Evolutionary conservation across 495 filamentous ascomycete species (phyloP).

Genomic region (Tuber indicum): DNA sequence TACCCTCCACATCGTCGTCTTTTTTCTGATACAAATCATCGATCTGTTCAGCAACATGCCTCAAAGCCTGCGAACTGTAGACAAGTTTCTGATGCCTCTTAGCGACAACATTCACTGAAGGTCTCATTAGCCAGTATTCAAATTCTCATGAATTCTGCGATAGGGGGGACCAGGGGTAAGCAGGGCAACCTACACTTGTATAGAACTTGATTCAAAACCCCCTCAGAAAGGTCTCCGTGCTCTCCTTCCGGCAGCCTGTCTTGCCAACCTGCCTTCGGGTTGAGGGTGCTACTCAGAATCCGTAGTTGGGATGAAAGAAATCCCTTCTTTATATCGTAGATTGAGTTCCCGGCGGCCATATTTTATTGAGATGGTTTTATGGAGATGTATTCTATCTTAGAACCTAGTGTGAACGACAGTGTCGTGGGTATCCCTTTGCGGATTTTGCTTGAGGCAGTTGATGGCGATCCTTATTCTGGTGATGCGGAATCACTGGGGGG

Average conservation of each 20-base stretch:
- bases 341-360: conserved; percentile 50
- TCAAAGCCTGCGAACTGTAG: conserved; percentile 66
- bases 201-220: conserved; percentile 53
- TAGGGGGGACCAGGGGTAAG: conserved; percentile 20
- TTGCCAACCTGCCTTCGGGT: conserved; percentile 55
- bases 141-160: conserved; percentile 46
- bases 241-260: conserved; percentile 45
- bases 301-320: conserved; percentile 60
- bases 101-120: conserved; percentile 57
- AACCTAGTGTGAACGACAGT: not conserved
- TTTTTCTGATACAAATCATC: conserved; percentile 62
- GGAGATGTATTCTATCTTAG: conserved; percentile 5
- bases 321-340: conserved; percentile 57
- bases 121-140: conserved; percentile 19
- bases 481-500: not conserved
- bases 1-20: conserved; percentile 44
- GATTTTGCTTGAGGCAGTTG: not conserved
- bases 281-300: conserved; percentile 53
- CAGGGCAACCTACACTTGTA: conserved; percentile 47
- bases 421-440: not conserved
- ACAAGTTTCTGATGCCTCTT: conserved; percentile 64
- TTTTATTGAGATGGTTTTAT: not conserved
- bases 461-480: not conserved
- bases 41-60: conserved; percentile 78
- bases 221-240: conserved; percentile 50